These are phyloP conservation scores for Tritrichomonas musculus DNA, from an alignment of 208 protist species.

Conservation along the genomic window DNA sequence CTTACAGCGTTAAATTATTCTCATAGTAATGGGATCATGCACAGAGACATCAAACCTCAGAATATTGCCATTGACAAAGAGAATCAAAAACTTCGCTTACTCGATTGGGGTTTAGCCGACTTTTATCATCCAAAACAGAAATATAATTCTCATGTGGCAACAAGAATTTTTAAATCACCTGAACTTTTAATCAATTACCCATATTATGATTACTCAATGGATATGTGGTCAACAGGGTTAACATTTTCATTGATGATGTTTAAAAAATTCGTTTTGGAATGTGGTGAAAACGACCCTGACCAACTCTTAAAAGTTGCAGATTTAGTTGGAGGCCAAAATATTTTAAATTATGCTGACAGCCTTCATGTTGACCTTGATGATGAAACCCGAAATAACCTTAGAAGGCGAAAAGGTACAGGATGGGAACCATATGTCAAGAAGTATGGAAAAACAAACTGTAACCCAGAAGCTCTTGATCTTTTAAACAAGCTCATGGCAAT, in stretches of 20 bases:
- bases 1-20: background rate
- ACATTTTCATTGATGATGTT: background rate
- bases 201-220: slow-evolving; percentile 1
- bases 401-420: no score
- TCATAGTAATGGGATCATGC: slow-evolving; percentile 16
- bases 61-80: background rate
- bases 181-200: background rate
- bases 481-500: slow-evolving; percentile 17
- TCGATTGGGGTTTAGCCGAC: slow-evolving; percentile 6
- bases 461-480: slow-evolving; percentile 36
- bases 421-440: no score
- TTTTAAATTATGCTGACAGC: no score
- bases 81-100: background rate
- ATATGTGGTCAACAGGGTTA: background rate
- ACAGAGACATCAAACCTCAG: background rate
- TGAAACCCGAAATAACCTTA: no score
- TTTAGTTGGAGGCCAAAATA: no score
- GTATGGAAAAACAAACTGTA: no score
- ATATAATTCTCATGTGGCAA: background rate
- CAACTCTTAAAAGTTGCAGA: no score
- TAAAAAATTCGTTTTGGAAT: background rate
- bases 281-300: no score
- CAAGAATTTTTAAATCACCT: background rate
- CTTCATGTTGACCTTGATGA: no score
- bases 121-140: slow-evolving; percentile 31